Conservation (phyloP, 169 alveolate genomes). For the Besnoitia besnoiti region DNA sequence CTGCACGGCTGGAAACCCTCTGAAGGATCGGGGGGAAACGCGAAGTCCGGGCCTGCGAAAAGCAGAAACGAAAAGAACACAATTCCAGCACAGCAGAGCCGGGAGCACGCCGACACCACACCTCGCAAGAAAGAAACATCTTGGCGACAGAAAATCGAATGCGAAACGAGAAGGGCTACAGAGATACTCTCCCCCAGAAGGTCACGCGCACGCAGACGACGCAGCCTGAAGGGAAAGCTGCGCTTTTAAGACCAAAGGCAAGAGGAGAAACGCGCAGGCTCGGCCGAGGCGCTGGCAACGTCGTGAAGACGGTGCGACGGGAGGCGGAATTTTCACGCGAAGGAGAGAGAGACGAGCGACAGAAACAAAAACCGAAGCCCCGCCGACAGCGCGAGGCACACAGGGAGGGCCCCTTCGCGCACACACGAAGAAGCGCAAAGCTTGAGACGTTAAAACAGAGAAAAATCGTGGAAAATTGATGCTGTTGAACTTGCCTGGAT, state of each 20-base stretch:
- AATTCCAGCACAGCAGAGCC: neutral
- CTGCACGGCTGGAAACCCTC: constrained; percentile 50
- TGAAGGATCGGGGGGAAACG: constrained; percentile 43
- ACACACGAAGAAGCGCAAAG: neutral
- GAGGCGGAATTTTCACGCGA: neutral
- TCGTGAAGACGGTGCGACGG: no score
- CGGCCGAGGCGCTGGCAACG: no score
- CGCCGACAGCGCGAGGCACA: neutral
- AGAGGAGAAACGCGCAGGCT: no score
- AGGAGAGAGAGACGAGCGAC: neutral
- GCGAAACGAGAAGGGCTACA: neutral
- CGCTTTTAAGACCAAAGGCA: no score
- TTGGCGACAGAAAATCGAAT: neutral
- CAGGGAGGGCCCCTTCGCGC: neutral
- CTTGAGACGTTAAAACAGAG: neutral
- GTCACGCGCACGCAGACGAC: neutral
- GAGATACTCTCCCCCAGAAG: neutral
- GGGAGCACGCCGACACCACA: neutral
- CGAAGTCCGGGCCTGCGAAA: constrained; percentile 64
- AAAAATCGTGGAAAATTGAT: neutral
- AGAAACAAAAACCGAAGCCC: neutral
- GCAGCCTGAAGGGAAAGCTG: no score
- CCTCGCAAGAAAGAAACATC: neutral
- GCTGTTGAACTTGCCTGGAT: constrained; percentile 74
- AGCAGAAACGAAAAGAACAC: neutral